A percentile compares a stretch with the other conserved stretches of the same genome.
Evolutionary conservation across 1,284 basidiomycete genomes (phyloP).

Genomic region (Irpex rosettiformis): DNA sequence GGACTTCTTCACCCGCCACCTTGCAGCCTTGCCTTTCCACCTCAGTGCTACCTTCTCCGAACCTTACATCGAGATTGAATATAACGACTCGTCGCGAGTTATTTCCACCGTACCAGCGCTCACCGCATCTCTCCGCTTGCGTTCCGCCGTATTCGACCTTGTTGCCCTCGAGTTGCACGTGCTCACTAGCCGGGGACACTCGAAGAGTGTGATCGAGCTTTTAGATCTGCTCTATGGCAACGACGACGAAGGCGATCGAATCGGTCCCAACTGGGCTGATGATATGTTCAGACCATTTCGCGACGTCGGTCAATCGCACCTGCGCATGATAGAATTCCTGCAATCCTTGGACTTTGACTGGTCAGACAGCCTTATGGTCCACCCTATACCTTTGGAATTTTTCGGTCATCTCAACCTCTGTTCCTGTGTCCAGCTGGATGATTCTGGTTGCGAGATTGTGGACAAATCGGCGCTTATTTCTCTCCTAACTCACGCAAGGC

Average conservation of each 20-base stretch:
- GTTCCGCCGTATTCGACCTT: constrained; percentile 84
- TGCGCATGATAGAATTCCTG: constrained; percentile 84
- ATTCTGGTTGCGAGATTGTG: constrained; percentile 78
- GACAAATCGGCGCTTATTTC: constrained; percentile 71
- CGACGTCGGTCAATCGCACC: constrained; percentile 76
- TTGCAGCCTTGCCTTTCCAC: constrained; percentile 69
- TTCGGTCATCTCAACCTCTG: constrained; percentile 71
- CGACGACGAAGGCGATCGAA: constrained; percentile 33
- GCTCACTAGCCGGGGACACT: constrained; percentile 74
- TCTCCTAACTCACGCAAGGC: constrained; percentile 59
- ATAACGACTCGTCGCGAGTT: constrained; percentile 71
- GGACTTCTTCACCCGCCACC: constrained; percentile 86
- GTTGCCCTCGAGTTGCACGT: constrained; percentile 90
- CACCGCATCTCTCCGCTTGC: constrained; percentile 77
- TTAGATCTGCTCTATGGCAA: constrained; percentile 74
- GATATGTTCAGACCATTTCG: constrained; percentile 56
- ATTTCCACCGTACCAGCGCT: constrained; percentile 73
- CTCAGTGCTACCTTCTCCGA: constrained; percentile 46
- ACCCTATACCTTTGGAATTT: constrained; percentile 63
- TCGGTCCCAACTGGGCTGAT: constrained; percentile 39
- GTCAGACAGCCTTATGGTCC: constrained; percentile 69
- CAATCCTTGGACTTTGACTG: constrained; percentile 87
- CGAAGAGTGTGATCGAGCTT: constrained; percentile 67
- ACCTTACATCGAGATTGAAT: constrained; percentile 66
- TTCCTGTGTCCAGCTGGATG: constrained; percentile 69